Evolutionary conservation across 768 basidiomycete species (phyloP).

Genomic region (Baorangia bicolor): DNA sequence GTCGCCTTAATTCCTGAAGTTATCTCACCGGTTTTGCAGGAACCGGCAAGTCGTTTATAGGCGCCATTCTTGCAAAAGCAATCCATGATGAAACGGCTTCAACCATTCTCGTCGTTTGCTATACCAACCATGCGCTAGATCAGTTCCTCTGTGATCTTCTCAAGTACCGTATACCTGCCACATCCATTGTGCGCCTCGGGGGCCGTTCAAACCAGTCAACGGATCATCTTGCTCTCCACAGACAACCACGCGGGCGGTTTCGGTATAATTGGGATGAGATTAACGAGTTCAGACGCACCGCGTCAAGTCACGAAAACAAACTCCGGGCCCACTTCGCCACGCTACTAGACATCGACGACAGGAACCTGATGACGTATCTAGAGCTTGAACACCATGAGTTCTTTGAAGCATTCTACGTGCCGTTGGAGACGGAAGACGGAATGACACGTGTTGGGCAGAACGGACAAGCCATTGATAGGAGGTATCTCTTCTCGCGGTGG

Average conservation of each 20-base stretch:
- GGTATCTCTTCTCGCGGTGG: conserved; percentile 54
- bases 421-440: conserved; percentile 37
- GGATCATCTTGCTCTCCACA: conserved; percentile 43
- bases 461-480: conserved; percentile 36
- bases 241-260: background rate
- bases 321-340: background rate
- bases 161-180: conserved; percentile 43
- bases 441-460: conserved; percentile 44
- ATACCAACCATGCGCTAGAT: conserved; percentile 72
- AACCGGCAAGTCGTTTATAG: conserved; percentile 73
- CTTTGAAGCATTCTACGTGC: conserved; percentile 45
- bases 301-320: conserved; percentile 35
- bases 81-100: conserved; percentile 46
- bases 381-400: conserved; percentile 45
- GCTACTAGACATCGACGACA: conserved; percentile 26
- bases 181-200: conserved; percentile 53
- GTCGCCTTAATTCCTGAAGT: background rate
- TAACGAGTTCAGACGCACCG: conserved; percentile 28
- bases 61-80: conserved; percentile 58
- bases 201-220: conserved; percentile 52
- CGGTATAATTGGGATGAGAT: conserved; percentile 3
- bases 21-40: conserved; percentile 37
- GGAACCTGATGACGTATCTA: conserved; percentile 40
- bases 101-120: conserved; percentile 65
- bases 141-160: conserved; percentile 55